Percentiles rank a stretch among this genome's conserved stretches.
Conservation (phyloP, 345 rosid genomes). For the Raphanus raphanistrum region DNA sequence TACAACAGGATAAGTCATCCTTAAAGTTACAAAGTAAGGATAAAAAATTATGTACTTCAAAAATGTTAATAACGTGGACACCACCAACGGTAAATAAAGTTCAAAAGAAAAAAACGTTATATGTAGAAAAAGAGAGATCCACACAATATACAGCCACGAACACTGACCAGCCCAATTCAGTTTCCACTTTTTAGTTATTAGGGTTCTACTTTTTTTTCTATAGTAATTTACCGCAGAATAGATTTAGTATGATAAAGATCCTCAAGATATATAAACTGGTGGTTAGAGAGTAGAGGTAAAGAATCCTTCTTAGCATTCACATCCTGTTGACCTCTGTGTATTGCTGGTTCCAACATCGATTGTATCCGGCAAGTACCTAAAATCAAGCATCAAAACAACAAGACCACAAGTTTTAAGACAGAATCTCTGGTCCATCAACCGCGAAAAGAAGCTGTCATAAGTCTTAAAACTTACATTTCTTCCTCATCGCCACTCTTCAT, state of each 20-base stretch:
- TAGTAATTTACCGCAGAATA: conserved; percentile 4
- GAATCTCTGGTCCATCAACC: not conserved
- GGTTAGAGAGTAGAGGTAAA: not conserved
- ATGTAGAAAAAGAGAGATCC: not conserved
- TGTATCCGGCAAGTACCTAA: conserved; percentile 70
- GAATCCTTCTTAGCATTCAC: conserved; percentile 48
- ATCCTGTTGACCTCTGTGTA: conserved; percentile 58
- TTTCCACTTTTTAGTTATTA: not conserved
- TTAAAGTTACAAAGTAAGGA: too few relatives aligned
- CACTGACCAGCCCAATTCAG: conserved; percentile 25
- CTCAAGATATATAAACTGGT: not conserved
- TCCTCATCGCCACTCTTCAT: conserved; percentile 87
- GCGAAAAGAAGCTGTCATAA: not conserved
- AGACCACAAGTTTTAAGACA: conserved; percentile 21
- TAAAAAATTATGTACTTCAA: not conserved
- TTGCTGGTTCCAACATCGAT: conserved; percentile 65
- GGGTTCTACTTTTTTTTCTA: not conserved
- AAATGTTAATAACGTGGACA: not conserved
- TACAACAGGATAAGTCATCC: too few relatives aligned
- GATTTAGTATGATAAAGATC: conserved; percentile 20
- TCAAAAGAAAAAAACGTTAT: not conserved
- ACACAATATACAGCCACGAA: conserved; percentile 3
- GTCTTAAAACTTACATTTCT: conserved; percentile 61
- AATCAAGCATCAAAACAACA: conserved; percentile 13
- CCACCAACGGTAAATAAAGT: not conserved